These are phyloP conservation scores for Elymus sibiricus DNA, from an alignment of 176 grass and related monocot genomes.

Conservation along the genomic window DNA sequence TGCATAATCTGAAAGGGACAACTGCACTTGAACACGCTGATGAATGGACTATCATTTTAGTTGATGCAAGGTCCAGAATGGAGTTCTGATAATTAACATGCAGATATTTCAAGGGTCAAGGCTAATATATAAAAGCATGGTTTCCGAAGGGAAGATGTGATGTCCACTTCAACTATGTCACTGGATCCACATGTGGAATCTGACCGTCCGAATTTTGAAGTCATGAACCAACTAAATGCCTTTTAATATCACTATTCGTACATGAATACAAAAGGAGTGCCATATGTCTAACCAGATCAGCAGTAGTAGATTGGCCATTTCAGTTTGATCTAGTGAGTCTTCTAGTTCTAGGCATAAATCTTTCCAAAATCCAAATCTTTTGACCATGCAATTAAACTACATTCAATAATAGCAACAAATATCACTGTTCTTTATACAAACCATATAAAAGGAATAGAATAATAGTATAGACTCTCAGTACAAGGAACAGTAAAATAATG, in stretches of 20 bases:
- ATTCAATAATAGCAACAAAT: slow-evolving; percentile 12
- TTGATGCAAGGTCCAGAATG: neutral
- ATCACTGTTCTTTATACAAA: neutral
- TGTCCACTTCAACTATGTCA: slow-evolving; percentile 2
- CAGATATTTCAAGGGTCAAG: slow-evolving; percentile 6
- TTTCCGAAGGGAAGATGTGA: slow-evolving; percentile 14
- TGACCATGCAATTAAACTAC: slow-evolving; percentile 24
- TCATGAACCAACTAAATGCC: neutral
- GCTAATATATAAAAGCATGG: neutral
- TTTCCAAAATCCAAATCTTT: slow-evolving; percentile 1
- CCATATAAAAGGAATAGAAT: neutral
- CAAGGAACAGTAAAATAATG: slow-evolving; percentile 3
- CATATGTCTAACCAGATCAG: neutral
- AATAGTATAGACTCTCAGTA: neutral
- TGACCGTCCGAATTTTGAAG: slow-evolving; percentile 14
- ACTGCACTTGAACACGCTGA: slow-evolving; percentile 1
- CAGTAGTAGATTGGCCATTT: slow-evolving; percentile 1
- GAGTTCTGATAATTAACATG: neutral
- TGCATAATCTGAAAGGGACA: neutral
- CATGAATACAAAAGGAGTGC: slow-evolving; percentile 16
- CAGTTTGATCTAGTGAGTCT: neutral
- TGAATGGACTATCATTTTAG: slow-evolving; percentile 6
- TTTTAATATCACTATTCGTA: neutral
- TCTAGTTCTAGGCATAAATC: neutral
- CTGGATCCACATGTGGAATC: slow-evolving; percentile 6